A percentile compares a stretch with the other conserved stretches of the same genome.
These are phyloP conservation scores for Skeletonema potamos DNA, from an alignment of 108 stramenopile genomes.

Conservation along the genomic window DNA sequence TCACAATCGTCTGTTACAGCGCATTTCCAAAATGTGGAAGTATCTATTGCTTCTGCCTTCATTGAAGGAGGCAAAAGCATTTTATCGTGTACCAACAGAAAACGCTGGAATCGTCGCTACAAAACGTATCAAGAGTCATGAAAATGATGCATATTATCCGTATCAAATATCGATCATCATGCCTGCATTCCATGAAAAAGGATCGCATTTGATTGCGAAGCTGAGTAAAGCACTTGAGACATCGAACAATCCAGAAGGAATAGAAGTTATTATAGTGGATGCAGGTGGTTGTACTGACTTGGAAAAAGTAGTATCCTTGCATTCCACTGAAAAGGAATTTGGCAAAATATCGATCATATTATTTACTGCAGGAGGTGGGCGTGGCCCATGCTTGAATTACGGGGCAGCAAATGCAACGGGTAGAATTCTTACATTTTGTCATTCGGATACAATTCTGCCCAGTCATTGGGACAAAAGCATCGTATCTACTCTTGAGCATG, in stretches of 20 bases:
- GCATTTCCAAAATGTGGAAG: conserved; percentile 34
- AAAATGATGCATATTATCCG: conserved; percentile 4
- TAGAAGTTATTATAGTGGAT: conserved; percentile 64
- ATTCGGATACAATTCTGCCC: conserved; percentile 74
- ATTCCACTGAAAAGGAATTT: conserved; percentile 22
- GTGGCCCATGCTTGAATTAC: conserved; percentile 79
- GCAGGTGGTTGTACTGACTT: conserved; percentile 53
- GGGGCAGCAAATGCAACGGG: conserved; percentile 68
- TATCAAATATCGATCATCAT: conserved; percentile 65
- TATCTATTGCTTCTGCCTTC: conserved; percentile 29
- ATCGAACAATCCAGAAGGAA: conserved; percentile 24
- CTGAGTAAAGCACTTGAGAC: conserved; percentile 17
- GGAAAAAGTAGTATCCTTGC: conserved; percentile 16
- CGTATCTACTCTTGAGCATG: conserved; percentile 29
- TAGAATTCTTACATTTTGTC: conserved; percentile 68
- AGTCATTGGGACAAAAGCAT: conserved; percentile 58
- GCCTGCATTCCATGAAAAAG: conserved; percentile 58
- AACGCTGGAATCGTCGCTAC: background rate
- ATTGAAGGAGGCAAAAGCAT: conserved; percentile 37
- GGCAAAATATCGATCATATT: conserved; percentile 36
- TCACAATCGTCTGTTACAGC: conserved; percentile 19
- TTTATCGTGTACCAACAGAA: conserved; percentile 1
- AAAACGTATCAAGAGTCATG: conserved; percentile 5
- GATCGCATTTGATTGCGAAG: conserved; percentile 32
- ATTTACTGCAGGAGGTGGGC: conserved; percentile 64